These are phyloP conservation scores for Penicillium occitanis DNA, from an alignment of 2,329 filamentous ascomycete genomes.

Conservation along the genomic window DNA sequence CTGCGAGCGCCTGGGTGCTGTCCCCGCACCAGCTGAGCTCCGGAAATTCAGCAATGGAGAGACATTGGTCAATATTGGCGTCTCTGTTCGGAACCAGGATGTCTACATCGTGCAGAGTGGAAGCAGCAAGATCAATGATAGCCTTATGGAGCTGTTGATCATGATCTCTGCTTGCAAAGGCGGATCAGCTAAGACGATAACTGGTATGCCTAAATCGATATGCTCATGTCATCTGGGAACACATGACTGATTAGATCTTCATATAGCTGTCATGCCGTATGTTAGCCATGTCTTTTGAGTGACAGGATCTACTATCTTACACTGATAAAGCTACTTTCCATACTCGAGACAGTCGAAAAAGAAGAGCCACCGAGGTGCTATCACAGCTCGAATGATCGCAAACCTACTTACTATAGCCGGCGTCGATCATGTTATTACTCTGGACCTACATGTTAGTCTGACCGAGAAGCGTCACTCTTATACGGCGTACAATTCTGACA, in stretches of 20 bases:
- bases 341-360: slow-evolving; percentile 99
- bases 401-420: slow-evolving; percentile 92
- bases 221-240: neutral
- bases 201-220: slow-evolving; percentile 60
- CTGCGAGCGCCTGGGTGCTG: slow-evolving; percentile 64
- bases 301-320: slow-evolving; percentile 22
- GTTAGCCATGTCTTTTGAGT: slow-evolving; percentile 35
- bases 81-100: slow-evolving; percentile 89
- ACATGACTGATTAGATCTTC: slow-evolving; percentile 4
- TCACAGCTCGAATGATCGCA: slow-evolving; percentile 94
- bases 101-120: slow-evolving; percentile 98
- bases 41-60: slow-evolving; percentile 70
- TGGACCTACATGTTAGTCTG: slow-evolving; percentile 78
- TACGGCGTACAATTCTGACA: slow-evolving; percentile 22
- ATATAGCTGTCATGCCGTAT: slow-evolving; percentile 50
- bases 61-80: slow-evolving; percentile 66
- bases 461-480: slow-evolving; percentile 5
- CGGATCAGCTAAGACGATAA: slow-evolving; percentile 93
- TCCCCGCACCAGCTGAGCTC: slow-evolving; percentile 59
- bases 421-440: slow-evolving; percentile 95
- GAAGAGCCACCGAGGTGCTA: slow-evolving; percentile 93
- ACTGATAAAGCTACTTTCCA: slow-evolving; percentile 72
- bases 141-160: slow-evolving; percentile 98
- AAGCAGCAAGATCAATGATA: slow-evolving; percentile 94
- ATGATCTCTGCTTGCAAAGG: slow-evolving; percentile 99